Evolutionary conservation across 1,284 basidiomycete genomes (phyloP).

Genomic region (Phlebopus sp.): DNA sequence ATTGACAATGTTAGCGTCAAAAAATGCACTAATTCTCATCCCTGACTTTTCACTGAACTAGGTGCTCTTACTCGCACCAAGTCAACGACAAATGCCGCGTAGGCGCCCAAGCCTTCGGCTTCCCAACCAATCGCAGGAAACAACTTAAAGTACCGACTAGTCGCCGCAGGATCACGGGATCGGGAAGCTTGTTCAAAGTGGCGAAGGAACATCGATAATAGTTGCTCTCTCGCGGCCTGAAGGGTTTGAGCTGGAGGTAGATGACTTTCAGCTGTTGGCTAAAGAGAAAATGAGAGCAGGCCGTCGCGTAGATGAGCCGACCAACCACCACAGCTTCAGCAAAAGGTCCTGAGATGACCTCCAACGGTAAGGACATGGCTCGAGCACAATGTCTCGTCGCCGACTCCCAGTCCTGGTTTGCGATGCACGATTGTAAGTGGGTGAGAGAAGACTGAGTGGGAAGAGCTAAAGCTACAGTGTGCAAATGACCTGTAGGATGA

Average conservation of each 20-base stretch:
- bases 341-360: constrained; percentile 82
- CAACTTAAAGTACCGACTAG: constrained; percentile 93
- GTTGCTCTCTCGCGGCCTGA: constrained; percentile 66
- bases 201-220: constrained; percentile 76
- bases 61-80: constrained; percentile 80
- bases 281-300: constrained; percentile 12
- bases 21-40: constrained; percentile 4
- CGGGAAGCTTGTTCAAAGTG: constrained; percentile 81
- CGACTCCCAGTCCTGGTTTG: constrained; percentile 91
- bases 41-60: constrained; percentile 75
- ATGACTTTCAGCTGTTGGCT: constrained; percentile 90
- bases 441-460: constrained; percentile 68
- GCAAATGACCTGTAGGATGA: background rate
- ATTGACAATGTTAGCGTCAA: constrained; percentile 10
- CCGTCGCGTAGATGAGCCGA: constrained; percentile 1
- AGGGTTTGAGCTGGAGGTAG: constrained; percentile 84
- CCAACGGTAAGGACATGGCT: constrained; percentile 80
- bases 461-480: constrained; percentile 13
- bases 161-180: constrained; percentile 80
- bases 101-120: constrained; percentile 90
- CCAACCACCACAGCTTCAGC: constrained; percentile 84
- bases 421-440: constrained; percentile 75
- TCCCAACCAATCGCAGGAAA: constrained; percentile 94
- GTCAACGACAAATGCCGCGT: constrained; percentile 90
- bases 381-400: constrained; percentile 88